Evolutionary conservation across 148 eudicot species (phyloP).

Genomic region (Silene conica): DNA sequence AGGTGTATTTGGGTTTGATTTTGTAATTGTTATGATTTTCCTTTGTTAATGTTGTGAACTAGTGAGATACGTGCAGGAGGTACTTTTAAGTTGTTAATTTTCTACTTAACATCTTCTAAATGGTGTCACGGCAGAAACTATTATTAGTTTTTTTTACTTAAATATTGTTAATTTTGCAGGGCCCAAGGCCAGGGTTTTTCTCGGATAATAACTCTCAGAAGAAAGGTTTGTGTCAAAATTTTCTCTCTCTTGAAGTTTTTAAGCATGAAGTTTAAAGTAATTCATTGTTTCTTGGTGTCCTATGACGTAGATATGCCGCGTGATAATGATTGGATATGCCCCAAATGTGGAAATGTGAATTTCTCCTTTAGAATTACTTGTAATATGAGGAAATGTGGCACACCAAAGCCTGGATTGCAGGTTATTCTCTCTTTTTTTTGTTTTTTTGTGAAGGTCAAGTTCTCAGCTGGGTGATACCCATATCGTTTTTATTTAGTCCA

Average conservation of each 20-base stretch:
- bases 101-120: neutral
- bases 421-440: conserved; percentile 25
- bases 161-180: conserved; percentile 37
- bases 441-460: neutral
- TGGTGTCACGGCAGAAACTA: neutral
- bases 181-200: conserved; percentile 70
- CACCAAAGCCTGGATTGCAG: conserved; percentile 95
- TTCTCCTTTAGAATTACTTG: conserved; percentile 91
- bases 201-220: conserved; percentile 58
- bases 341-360: conserved; percentile 95
- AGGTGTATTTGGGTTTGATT: neutral
- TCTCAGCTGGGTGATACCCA: neutral
- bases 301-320: conserved; percentile 56
- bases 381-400: conserved; percentile 96
- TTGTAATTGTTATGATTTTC: neutral
- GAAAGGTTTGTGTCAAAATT: conserved; percentile 36
- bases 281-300: conserved; percentile 7
- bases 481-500: neutral
- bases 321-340: conserved; percentile 94
- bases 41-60: neutral
- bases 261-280: neutral
- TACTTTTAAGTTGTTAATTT: neutral
- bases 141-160: neutral
- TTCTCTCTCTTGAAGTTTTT: conserved; percentile 10
- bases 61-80: neutral